Conservation (phyloP, 2,329 filamentous ascomycete species). For the Dactylellina leptospora region DNA sequence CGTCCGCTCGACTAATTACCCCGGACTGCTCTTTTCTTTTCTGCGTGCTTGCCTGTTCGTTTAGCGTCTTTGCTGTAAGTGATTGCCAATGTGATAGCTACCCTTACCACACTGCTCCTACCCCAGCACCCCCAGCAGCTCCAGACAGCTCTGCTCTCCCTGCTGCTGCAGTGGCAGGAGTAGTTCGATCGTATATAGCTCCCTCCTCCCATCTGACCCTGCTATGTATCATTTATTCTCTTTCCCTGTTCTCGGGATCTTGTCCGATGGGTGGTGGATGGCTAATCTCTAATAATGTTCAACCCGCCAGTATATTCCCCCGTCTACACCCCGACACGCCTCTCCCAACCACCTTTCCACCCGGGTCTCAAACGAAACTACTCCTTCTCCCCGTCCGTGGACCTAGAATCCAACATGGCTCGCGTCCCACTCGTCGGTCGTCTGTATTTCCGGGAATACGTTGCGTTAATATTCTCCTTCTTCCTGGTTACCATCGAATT, state of each 20-base stretch:
- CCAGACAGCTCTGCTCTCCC: not conserved
- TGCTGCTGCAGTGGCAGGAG: too few relatives aligned
- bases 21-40: slow-evolving; percentile 15
- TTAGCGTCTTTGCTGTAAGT: slow-evolving; percentile 1
- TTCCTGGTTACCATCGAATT: slow-evolving; percentile 82
- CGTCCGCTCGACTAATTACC: slow-evolving; percentile 12
- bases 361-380: slow-evolving; percentile 51
- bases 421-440: slow-evolving; percentile 72
- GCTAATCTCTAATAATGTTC: slow-evolving; percentile 35
- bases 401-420: slow-evolving; percentile 62
- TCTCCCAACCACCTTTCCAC: slow-evolving; percentile 41
- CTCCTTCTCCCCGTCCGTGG: slow-evolving; percentile 17
- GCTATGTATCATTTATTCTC: not conserved
- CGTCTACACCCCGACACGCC: slow-evolving; percentile 29
- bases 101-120: slow-evolving; percentile 9
- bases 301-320: slow-evolving; percentile 50
- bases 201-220: not conserved
- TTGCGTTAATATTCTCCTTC: slow-evolving; percentile 85
- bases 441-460: slow-evolving; percentile 77
- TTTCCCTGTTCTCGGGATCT: not conserved
- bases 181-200: slow-evolving; percentile 35
- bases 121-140: not conserved
- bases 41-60: not conserved
- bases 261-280: not conserved
- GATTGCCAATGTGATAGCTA: slow-evolving; percentile 27